Percentiles rank a stretch among this genome's conserved stretches.
Conservation (phyloP, 805 yeast species). For the Phaffomyces opuntiae region DNA sequence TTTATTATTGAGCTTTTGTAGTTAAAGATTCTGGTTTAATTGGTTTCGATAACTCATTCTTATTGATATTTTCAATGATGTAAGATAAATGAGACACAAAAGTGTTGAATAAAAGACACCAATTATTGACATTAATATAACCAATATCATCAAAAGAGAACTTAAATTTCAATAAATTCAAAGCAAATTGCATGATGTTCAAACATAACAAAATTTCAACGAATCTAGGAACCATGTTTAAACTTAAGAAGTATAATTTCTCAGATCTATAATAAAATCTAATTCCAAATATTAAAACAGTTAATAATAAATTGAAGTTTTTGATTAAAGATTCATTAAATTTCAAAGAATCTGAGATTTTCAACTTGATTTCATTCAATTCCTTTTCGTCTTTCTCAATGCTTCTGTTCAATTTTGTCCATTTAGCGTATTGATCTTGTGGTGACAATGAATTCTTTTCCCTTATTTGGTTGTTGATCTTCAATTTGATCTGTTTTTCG, state of each 20-base stretch:
- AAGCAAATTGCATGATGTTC: slow-evolving; percentile 1
- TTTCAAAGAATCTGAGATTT: slow-evolving; percentile 92
- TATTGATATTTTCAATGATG: neutral
- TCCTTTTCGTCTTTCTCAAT: slow-evolving; percentile 88
- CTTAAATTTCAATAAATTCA: slow-evolving; percentile 1
- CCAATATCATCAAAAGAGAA: slow-evolving; percentile 3
- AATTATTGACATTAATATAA: slow-evolving; percentile 4
- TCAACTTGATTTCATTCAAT: slow-evolving; percentile 91
- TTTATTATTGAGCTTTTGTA: neutral
- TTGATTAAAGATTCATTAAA: slow-evolving; percentile 39
- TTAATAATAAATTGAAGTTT: neutral
- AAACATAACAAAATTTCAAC: slow-evolving; percentile 53
- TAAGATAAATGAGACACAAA: neutral
- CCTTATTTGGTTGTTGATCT: slow-evolving; percentile 43
- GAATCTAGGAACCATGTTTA: slow-evolving; percentile 45
- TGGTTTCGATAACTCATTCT: neutral
- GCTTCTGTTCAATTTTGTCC: slow-evolving; percentile 83
- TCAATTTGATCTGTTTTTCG: slow-evolving; percentile 29
- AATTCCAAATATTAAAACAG: slow-evolving; percentile 14
- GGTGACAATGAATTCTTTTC: slow-evolving; percentile 58
- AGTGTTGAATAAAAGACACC: slow-evolving; percentile 3
- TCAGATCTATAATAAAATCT: slow-evolving; percentile 47
- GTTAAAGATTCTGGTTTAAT: neutral
- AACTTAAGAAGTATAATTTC: slow-evolving; percentile 54
- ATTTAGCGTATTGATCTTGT: slow-evolving; percentile 90